These are phyloP conservation scores for Rutstroemia sydowiana DNA, from an alignment of 2,329 filamentous ascomycete genomes.

Conservation along the genomic window DNA sequence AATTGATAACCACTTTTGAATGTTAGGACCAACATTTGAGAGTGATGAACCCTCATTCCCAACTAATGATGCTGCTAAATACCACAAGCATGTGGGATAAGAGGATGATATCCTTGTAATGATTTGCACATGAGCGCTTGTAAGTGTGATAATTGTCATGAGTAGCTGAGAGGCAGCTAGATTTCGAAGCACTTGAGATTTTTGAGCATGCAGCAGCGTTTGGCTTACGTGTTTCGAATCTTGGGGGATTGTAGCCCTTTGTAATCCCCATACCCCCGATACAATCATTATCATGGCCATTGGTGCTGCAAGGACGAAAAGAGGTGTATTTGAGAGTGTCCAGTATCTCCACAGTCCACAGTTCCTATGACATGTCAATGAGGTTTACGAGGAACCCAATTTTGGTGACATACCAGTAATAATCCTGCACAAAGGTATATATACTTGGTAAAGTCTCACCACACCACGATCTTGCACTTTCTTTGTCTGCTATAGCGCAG, in stretches of 20 bases:
- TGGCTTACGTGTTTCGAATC: not conserved
- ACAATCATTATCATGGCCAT: conserved; percentile 60
- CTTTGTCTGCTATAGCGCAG: conserved; percentile 40
- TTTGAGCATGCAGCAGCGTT: not conserved
- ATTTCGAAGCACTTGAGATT: conserved; percentile 21
- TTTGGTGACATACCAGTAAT: conserved; percentile 68
- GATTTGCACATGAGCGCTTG: conserved; percentile 88
- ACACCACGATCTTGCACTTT: conserved; percentile 63
- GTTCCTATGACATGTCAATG: conserved; percentile 50
- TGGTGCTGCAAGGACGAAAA: conserved; percentile 78
- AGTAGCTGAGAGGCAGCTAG: conserved; percentile 68
- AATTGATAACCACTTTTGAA: not conserved
- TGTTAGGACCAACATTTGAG: not conserved
- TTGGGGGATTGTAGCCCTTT: not conserved
- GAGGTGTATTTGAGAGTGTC: conserved; percentile 75
- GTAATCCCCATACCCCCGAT: conserved; percentile 47
- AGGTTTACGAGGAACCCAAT: not conserved
- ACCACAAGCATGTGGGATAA: conserved; percentile 85
- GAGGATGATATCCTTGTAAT: conserved; percentile 83
- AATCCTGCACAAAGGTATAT: conserved; percentile 78
- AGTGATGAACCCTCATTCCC: conserved; percentile 7
- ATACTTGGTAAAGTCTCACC: conserved; percentile 67
- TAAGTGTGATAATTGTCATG: conserved; percentile 64
- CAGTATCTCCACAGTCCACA: conserved; percentile 86
- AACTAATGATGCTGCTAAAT: conserved; percentile 46